phyloP scores from a whole-genome alignment of 2,329 filamentous ascomycete species.

The Dryadomyces sulphureus region DNA sequence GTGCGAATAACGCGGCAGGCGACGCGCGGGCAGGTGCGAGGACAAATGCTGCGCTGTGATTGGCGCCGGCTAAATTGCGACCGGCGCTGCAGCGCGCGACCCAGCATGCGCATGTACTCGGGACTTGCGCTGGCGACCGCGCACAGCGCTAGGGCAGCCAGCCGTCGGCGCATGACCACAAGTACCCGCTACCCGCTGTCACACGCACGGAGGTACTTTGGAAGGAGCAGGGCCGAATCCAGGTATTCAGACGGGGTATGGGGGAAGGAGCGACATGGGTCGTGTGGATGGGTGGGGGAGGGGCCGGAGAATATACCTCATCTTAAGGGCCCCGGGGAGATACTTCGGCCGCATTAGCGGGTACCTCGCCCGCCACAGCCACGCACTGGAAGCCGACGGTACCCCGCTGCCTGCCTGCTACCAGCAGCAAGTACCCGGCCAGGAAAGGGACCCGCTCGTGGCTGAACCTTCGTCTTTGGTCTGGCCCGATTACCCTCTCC shows the following conservation, averaged over 20 bases:
- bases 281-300: background rate
- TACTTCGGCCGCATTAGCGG: background rate
- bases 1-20: too few species aligned
- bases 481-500: slow-evolving; percentile 20
- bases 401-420: background rate
- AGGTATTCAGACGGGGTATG: slow-evolving; percentile 3
- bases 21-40: too few species aligned
- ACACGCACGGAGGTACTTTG: slow-evolving; percentile 8
- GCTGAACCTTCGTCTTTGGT: slow-evolving; percentile 10
- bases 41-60: background rate
- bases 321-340: background rate
- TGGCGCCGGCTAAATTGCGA: slow-evolving; percentile 1
- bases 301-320: slow-evolving; percentile 1
- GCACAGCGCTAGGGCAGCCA: too few species aligned
- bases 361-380: background rate
- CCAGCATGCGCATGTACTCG: background rate
- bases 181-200: background rate
- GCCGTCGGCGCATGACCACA: background rate
- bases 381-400: background rate
- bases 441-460: slow-evolving; percentile 6
- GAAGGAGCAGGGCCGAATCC: slow-evolving; percentile 11
- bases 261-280: slow-evolving; percentile 1
- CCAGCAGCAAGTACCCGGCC: background rate
- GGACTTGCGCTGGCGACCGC: background rate
- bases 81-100: background rate